Evolutionary conservation across 2,329 filamentous ascomycete genomes (phyloP), one percentile per base, ranked within the genome.

Genomic region (Pezicula rhizophila): DNA sequence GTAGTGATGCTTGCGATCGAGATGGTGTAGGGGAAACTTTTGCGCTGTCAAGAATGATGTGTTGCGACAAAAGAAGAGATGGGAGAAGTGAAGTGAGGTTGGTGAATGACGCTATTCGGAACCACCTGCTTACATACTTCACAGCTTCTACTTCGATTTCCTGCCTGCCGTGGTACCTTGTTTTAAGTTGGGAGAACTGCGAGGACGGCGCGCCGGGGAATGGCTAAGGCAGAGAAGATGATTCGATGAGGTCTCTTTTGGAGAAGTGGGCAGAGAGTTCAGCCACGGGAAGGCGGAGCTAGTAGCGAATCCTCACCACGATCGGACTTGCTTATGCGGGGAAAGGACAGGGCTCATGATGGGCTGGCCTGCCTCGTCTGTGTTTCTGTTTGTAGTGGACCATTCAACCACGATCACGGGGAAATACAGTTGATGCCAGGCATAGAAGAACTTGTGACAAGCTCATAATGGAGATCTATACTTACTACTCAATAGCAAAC

Each of bases 61-160:
- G 33, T 57, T 61, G 59, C 60, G 58, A 62, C 53, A 52, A 50
- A 45, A 46, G 43, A 45, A 28, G 7, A 15, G 42, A 49, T 25
- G 11, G 41, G 23, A 31, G 25, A 12, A 39, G 26, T 37, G 49
- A 18, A 38, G 44, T 37, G 39, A 49, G 46, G 52, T 45, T 47
- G 46, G 47, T 42, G 46, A 42, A 50, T 46, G 51, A 48, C 47
- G 51, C 51, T 52, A 47, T 43, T 46, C 46, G 42, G 42, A 38
- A 48, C 41, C 45, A 47, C 45, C 26, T 26, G 43, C 43, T 40
- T 40, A 34, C 44, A 25, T 46, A 46, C 44, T 33, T 42, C 40
- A 15, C 40, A 14, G 40, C 25, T 15, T 18, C 18, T 38, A 10
- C 14, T 17, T 20, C 35, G 28, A 31, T 31, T 20, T n/a, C 40